These are phyloP conservation scores for Dioszegia crocea DNA, from an alignment of 768 basidiomycete species.

Conservation along the genomic window DNA sequence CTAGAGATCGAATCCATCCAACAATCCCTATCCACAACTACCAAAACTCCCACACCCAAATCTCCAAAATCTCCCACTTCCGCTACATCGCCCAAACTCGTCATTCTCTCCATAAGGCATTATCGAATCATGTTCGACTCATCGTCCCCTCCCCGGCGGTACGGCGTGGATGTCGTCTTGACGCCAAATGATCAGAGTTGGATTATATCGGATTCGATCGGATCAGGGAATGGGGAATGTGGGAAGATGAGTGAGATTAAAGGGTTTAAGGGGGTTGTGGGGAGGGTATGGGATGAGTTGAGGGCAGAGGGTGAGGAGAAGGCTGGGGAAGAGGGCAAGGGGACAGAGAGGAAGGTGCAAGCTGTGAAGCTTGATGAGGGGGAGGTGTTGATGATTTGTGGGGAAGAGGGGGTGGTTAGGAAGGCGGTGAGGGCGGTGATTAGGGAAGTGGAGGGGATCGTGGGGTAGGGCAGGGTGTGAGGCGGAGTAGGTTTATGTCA, in stretches of 20 bases:
- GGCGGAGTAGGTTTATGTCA: too few species aligned
- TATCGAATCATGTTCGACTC: constrained; percentile 35
- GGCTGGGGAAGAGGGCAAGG: constrained; percentile 10
- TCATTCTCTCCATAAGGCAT: constrained; percentile 14
- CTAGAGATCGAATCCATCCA: constrained; percentile 58
- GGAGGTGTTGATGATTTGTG: not conserved
- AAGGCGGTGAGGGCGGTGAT: not conserved
- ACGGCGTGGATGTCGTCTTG: constrained; percentile 24
- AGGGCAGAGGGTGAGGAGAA: not conserved
- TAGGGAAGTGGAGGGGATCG: not conserved
- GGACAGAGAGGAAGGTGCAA: constrained; percentile 5
- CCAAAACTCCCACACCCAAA: not conserved
- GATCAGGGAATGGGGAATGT: constrained; percentile 5
- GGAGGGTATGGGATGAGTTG: not conserved
- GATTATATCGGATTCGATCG: constrained; percentile 12
- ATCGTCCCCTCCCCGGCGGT: constrained; percentile 14
- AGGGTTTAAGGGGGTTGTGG: not conserved
- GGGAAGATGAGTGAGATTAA: constrained; percentile 12
- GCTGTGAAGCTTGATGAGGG: constrained; percentile 10
- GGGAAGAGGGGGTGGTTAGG: not conserved
- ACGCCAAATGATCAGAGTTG: constrained; percentile 16
- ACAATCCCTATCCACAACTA: too few species aligned
- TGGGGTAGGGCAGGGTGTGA: not conserved
- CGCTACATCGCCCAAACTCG: constrained; percentile 12
- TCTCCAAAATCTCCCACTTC: not conserved